These are phyloP conservation scores for Lipomyces yarrowii DNA, from an alignment of 1,139 yeast genomes.

Conservation along the genomic window DNA sequence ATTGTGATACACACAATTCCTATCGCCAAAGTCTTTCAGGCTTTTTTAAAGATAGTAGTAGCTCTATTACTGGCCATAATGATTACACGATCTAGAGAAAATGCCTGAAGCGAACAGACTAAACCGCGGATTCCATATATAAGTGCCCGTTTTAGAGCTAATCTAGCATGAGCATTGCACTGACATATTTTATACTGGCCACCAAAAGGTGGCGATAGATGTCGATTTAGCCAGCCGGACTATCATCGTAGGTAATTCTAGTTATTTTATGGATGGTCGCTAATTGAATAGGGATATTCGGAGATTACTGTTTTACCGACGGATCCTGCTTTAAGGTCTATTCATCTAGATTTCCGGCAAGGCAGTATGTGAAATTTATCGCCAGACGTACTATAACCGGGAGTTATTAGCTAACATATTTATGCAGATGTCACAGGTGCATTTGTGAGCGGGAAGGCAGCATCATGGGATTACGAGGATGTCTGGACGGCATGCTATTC, in stretches of 20 bases:
- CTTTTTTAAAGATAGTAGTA: neutral
- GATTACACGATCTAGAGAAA: neutral
- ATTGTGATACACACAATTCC: neutral
- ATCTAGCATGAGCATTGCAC: neutral
- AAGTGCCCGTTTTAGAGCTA: conserved; percentile 17
- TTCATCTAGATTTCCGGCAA: conserved; percentile 82
- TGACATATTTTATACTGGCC: conserved; percentile 24
- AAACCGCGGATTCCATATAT: conserved; percentile 31
- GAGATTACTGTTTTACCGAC: conserved; percentile 80
- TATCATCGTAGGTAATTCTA: conserved; percentile 37
- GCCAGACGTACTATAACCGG: too few relatives aligned
- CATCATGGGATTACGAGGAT: conserved; percentile 56
- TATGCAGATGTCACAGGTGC: conserved; percentile 55
- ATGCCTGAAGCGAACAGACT: conserved; percentile 27
- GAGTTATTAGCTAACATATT: neutral
- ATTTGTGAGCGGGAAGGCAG: conserved; percentile 60
- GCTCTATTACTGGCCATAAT: neutral
- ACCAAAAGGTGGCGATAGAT: conserved; percentile 70
- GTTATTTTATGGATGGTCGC: neutral
- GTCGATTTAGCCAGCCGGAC: conserved; percentile 59
- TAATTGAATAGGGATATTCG: conserved; percentile 66
- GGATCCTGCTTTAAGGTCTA: conserved; percentile 56
- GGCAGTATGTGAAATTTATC: conserved; percentile 43
- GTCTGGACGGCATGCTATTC: conserved; percentile 60
- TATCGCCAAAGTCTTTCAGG: neutral